These are phyloP conservation scores for Casuarina cunninghamiana DNA, from an alignment of 306 rosid genomes.

Conservation along the genomic window DNA sequence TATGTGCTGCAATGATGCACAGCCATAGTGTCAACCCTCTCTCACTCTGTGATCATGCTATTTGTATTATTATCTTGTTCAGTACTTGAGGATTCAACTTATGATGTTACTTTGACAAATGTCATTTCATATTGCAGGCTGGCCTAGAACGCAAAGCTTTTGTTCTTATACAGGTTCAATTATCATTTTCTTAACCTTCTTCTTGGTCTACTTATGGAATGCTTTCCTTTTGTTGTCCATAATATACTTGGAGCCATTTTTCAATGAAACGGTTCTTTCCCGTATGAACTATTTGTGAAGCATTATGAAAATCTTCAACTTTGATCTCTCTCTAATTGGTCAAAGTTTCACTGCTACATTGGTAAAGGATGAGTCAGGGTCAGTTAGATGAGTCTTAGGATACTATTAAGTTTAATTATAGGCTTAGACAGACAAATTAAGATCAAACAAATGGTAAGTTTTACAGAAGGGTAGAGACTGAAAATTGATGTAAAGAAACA, in stretches of 20 bases:
- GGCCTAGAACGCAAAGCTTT: slow-evolving; percentile 88
- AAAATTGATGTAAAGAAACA: neutral
- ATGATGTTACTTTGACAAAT: slow-evolving; percentile 23
- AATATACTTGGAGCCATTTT: neutral
- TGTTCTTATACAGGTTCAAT: slow-evolving; percentile 85
- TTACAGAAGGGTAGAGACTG: neutral
- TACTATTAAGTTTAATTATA: neutral
- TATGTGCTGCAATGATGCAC: neutral
- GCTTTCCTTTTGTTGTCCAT: slow-evolving; percentile 17
- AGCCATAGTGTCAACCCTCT: neutral
- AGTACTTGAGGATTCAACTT: slow-evolving; percentile 3
- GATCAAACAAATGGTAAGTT: neutral
- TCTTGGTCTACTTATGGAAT: slow-evolving; percentile 20
- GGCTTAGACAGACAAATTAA: neutral
- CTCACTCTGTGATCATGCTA: neutral
- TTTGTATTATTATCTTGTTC: slow-evolving; percentile 1
- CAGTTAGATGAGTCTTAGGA: neutral
- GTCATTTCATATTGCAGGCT: slow-evolving; percentile 61
- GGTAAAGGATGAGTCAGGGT: neutral
- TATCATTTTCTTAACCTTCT: slow-evolving; percentile 13
- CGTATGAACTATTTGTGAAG: neutral
- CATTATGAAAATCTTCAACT: neutral
- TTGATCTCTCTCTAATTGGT: neutral
- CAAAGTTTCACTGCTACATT: neutral
- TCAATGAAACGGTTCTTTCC: neutral